phyloP scores from a whole-genome alignment of 257 asterid species.

The Catharanthus roseus region DNA sequence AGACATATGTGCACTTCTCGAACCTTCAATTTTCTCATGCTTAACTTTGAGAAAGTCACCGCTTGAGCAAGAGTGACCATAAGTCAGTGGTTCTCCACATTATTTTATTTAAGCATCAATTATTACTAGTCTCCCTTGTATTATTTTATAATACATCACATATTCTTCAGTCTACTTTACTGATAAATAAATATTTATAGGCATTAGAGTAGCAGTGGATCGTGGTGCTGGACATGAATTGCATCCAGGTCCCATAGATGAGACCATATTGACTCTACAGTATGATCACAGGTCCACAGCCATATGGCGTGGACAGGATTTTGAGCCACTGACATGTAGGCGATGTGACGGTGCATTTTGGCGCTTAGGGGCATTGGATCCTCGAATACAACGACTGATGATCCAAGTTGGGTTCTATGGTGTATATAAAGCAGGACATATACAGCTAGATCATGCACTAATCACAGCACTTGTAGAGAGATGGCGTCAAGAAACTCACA shows the following conservation, averaged over 20 bases:
- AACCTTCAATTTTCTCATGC: not conserved
- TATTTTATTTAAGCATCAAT: too few relatives aligned
- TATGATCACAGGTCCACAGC: conserved; percentile 71
- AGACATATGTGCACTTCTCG: not conserved
- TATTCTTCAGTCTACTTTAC: not conserved
- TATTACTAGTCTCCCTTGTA: too few relatives aligned
- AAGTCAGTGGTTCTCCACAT: not conserved
- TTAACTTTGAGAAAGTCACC: not conserved
- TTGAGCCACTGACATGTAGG: conserved; percentile 71
- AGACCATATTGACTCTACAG: conserved; percentile 61
- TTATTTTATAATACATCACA: not conserved
- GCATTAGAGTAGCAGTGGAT: conserved; percentile 12
- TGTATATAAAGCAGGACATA: conserved; percentile 73
- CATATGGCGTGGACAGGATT: conserved; percentile 70
- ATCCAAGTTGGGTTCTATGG: conserved; percentile 74
- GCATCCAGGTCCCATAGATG: conserved; percentile 75
- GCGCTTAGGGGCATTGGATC: conserved; percentile 66
- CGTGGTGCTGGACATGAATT: conserved; percentile 21
- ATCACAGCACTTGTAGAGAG: conserved; percentile 75
- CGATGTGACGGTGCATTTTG: conserved; percentile 83
- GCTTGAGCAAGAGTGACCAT: not conserved
- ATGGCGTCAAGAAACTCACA: conserved; percentile 84
- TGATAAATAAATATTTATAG: conserved; percentile 6
- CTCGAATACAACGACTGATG: conserved; percentile 60
- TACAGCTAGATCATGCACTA: conserved; percentile 72